These are phyloP conservation scores for Candida ascalaphidarum DNA, from an alignment of 805 yeast species.

Conservation along the genomic window DNA sequence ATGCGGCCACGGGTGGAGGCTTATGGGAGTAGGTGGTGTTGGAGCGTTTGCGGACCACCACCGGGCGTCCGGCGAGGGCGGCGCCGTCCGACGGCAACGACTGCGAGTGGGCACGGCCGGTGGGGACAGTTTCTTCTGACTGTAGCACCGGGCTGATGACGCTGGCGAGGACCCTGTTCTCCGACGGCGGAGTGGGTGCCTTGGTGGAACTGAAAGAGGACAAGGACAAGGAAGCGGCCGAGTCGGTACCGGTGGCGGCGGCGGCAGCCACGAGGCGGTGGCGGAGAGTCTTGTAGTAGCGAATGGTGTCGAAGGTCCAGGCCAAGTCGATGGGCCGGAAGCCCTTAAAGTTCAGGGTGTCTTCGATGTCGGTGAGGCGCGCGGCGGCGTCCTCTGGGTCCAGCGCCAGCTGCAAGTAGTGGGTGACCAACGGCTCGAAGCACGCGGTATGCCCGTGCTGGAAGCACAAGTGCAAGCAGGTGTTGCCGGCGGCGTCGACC, in stretches of 20 bases:
- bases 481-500: conserved; percentile 24
- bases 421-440: conserved; percentile 16
- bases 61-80: conserved; percentile 2
- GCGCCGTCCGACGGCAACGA: conserved; percentile 16
- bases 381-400: conserved; percentile 14
- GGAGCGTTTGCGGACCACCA: conserved; percentile 11
- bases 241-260: neutral
- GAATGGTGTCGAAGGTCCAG: conserved; percentile 17
- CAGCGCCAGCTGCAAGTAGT: conserved; percentile 3
- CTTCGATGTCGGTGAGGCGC: conserved; percentile 42
- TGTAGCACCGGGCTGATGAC: conserved; percentile 24
- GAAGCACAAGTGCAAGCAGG: conserved; percentile 35
- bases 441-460: conserved; percentile 58
- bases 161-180: conserved; percentile 19
- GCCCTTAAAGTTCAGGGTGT: conserved; percentile 45
- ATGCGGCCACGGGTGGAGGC: neutral
- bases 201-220: neutral
- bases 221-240: neutral
- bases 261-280: conserved; percentile 3
- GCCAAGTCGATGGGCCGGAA: conserved; percentile 37
- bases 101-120: conserved; percentile 22
- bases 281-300: conserved; percentile 11
- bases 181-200: conserved; percentile 7
- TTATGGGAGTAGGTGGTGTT: too few relatives aligned
- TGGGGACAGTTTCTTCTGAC: conserved; percentile 3